Base-by-base conservation (phyloP, 202 grass and related monocot species). In the Setaria viridis region DNA sequence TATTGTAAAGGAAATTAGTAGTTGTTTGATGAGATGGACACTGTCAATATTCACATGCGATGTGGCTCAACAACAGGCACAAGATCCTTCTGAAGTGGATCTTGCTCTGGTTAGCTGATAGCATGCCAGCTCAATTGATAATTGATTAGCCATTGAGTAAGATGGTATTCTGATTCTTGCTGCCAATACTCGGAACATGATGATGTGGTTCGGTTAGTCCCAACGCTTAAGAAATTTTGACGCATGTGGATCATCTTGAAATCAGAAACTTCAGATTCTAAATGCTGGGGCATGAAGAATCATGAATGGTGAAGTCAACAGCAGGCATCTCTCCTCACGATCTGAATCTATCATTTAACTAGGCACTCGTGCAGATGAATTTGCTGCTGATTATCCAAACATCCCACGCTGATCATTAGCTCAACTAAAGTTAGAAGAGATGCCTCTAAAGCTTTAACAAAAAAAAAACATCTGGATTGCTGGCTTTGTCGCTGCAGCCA, bases 11-110 rank as follows among this genome's bases (percentile, higher is more conserved):
- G 5, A n/a, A 20, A 57, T 57, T 57, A 57, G 54, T 57, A 48
- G 34, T 11, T 43, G 51, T 54, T 54, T 17, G 51, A 54, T 15
- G 51, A 16, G 51, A 54, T 54, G 51, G 17, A 16, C 14, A 17
- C 53, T 37, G 20, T 13, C 43, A 71, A 17, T 16, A 50, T 17
- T 54, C 51, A 57, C 19, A 57, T 57, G 54, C 7, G 5, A 57
- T 57, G 54, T 57, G 54, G 54, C 19, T 57, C 19, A 57, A 34
- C 47, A 45, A 59, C 34, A 88, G 60, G 80, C 32, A 70, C 67
- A 77, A 49, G 71, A 70, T 70, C 62, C 72, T 64, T 46, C 8
- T 43, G 17, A 17, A 64, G 13, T 42, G 75, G 48, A 88, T 79
- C 47, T 84, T 79, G 87, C 67, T 73, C 41, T 21, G 21, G n/a